Conservation (phyloP, 805 yeast species). For the Spencermartinsiella europaea region DNA sequence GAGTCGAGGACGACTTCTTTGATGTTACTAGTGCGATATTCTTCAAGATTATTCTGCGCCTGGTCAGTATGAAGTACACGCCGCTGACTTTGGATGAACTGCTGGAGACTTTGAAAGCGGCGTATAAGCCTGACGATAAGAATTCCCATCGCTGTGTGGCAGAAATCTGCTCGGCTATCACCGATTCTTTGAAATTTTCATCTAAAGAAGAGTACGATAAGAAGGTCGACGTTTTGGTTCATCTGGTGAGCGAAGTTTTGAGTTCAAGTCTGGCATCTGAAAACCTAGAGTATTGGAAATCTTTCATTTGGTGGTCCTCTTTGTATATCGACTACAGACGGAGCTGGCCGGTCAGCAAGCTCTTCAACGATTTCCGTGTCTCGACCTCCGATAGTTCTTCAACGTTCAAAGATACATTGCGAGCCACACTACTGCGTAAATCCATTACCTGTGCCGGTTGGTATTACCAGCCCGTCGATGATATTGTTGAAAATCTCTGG, state of each 20-base stretch:
- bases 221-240: slow-evolving; percentile 36
- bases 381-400: slow-evolving; percentile 47
- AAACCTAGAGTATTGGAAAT: slow-evolving; percentile 65
- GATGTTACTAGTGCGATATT: slow-evolving; percentile 61
- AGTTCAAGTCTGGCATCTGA: slow-evolving; percentile 66
- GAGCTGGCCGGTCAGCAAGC: slow-evolving; percentile 45
- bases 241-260: slow-evolving; percentile 36
- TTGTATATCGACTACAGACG: slow-evolving; percentile 54
- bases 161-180: slow-evolving; percentile 63
- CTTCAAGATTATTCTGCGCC: slow-evolving; percentile 44
- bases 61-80: slow-evolving; percentile 44
- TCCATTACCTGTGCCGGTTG: slow-evolving; percentile 48
- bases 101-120: slow-evolving; percentile 42
- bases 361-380: slow-evolving; percentile 44
- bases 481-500: slow-evolving; percentile 41
- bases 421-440: slow-evolving; percentile 51
- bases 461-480: slow-evolving; percentile 48
- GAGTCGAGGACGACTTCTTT: slow-evolving; percentile 52
- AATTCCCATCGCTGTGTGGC: slow-evolving; percentile 69
- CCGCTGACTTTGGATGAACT: slow-evolving; percentile 47
- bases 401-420: slow-evolving; percentile 59
- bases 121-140: slow-evolving; percentile 63
- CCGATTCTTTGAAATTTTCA: slow-evolving; percentile 33
- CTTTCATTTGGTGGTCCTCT: slow-evolving; percentile 71
- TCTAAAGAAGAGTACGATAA: slow-evolving; percentile 10